phyloP scores from a whole-genome alignment of 169 alveolate species.

The Plasmodium coatneyi region DNA sequence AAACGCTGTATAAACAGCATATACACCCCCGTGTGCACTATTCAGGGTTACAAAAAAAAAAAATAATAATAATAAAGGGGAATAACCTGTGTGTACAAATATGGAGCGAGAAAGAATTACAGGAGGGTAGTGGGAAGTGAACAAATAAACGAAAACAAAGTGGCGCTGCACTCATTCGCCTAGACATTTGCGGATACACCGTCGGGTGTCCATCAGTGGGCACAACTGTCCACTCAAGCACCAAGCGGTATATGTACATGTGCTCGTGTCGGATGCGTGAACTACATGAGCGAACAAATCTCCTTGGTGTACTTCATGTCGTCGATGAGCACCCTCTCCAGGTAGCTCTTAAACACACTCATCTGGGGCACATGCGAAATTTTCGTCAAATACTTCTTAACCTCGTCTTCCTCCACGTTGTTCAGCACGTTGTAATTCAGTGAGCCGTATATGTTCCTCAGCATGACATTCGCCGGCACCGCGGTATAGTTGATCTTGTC shows the following conservation, averaged over 20 bases:
- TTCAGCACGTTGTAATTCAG: slow-evolving; percentile 19
- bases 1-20: neutral
- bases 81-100: neutral
- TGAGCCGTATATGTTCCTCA: slow-evolving; percentile 64
- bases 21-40: neutral
- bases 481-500: slow-evolving; percentile 51
- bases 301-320: slow-evolving; percentile 70
- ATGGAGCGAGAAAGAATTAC: neutral
- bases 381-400: slow-evolving; percentile 53
- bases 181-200: neutral
- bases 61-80: neutral
- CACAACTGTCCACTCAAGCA: neutral
- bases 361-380: slow-evolving; percentile 50
- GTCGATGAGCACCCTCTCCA: slow-evolving; percentile 40
- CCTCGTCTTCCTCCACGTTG: slow-evolving; percentile 59
- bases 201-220: neutral
- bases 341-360: slow-evolving; percentile 29
- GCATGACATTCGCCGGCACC: slow-evolving; percentile 63
- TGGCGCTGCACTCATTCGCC: neutral
- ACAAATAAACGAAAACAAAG: slow-evolving; percentile 12
- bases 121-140: neutral
- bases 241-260: neutral
- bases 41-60: slow-evolving; percentile 12
- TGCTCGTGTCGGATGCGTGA: neutral
- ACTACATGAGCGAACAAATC: slow-evolving; percentile 29